Evolutionary conservation across 768 basidiomycete genomes (phyloP), one percentile per base, ranked within the genome.

Genomic region (Suillus variegatus): DNA sequence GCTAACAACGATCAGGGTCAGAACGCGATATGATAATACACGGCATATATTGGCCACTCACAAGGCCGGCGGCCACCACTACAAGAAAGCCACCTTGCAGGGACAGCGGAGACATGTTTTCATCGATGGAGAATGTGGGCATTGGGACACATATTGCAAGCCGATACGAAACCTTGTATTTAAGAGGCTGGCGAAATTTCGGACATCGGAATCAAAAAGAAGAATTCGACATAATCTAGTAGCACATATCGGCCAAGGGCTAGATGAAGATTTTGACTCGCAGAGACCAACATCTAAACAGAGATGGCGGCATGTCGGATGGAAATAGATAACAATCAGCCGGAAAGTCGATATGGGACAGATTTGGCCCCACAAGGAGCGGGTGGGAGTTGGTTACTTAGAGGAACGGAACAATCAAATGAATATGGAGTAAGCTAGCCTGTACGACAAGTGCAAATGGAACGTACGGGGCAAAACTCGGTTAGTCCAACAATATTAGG

Each of bases 201-300:
- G 76, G 76, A 68, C 71, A 46, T 65, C 76, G 74, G 71, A 74
- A 68, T 72, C 1, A 46, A 61, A 36, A 61, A 43, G 69, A 68
- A 74, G 71, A 74, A 76, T 43, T 77, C 77, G 75, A 77, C 75
- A 78, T 76, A 75, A 78, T 78, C 75, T 77, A 64, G 55, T 22
- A 22, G 68, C 67, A 68, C 61, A 69, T 68, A 68, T 67, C 65
- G 35, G 71, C 56, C 70, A 75, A 68, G 66, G 61, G 69, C 67
- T 62, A 28, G 65, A 60, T 66, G 68, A 69, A 64, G 65, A 68
- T 67, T 71, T 72, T 75, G 65, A 62, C 65, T 73, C 49, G 65
- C 62, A 51, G 54, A 62, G 52, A 55, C 57, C 47, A 64, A 52
- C 28, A 54, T 54, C 28, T 54, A 52, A 36, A 65, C 36, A 65